Evolutionary conservation across 495 filamentous ascomycete genomes (phyloP).

Genomic region (Trypethelium eluteriae): DNA sequence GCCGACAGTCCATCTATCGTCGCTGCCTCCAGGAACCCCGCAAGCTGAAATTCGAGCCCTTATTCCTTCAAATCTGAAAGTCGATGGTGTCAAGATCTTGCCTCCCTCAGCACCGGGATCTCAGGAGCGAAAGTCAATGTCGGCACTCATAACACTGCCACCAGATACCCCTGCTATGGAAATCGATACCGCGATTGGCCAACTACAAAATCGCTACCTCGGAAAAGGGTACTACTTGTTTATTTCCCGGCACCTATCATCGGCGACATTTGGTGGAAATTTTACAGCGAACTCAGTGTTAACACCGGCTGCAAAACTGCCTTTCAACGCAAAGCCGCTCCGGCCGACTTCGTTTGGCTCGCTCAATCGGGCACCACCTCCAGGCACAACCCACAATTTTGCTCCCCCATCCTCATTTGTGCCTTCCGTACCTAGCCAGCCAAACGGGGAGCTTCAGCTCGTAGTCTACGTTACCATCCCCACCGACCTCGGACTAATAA

Average conservation of each 20-base stretch:
- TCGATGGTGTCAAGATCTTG: slow-evolving; percentile 74
- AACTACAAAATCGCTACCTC: slow-evolving; percentile 77
- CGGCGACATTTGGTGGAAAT: slow-evolving; percentile 57
- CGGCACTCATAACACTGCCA: slow-evolving; percentile 77
- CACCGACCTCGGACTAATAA: slow-evolving; percentile 67
- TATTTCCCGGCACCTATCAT: slow-evolving; percentile 76
- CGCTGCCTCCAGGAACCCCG: slow-evolving; percentile 57
- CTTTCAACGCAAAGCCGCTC: slow-evolving; percentile 79
- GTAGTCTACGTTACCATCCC: slow-evolving; percentile 72
- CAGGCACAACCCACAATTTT: slow-evolving; percentile 59
- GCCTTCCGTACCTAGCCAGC: slow-evolving; percentile 31
- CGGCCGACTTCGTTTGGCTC: slow-evolving; percentile 38
- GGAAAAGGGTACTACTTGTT: slow-evolving; percentile 80
- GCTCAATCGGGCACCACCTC: slow-evolving; percentile 51
- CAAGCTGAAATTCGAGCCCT: slow-evolving; percentile 65
- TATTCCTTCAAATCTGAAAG: slow-evolving; percentile 57
- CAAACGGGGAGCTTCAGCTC: slow-evolving; percentile 39
- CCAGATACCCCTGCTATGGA: slow-evolving; percentile 78
- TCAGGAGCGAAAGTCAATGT: slow-evolving; percentile 65
- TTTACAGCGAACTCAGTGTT: slow-evolving; percentile 41
- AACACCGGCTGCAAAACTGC: slow-evolving; percentile 46
- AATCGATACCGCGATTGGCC: slow-evolving; percentile 71
- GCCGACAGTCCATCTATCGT: slow-evolving; percentile 73
- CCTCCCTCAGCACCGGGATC: slow-evolving; percentile 49
- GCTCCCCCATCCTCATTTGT: slow-evolving; percentile 71